These are phyloP conservation scores for Hirschioporus abietinus DNA, from an alignment of 768 basidiomycete genomes.

Conservation along the genomic window DNA sequence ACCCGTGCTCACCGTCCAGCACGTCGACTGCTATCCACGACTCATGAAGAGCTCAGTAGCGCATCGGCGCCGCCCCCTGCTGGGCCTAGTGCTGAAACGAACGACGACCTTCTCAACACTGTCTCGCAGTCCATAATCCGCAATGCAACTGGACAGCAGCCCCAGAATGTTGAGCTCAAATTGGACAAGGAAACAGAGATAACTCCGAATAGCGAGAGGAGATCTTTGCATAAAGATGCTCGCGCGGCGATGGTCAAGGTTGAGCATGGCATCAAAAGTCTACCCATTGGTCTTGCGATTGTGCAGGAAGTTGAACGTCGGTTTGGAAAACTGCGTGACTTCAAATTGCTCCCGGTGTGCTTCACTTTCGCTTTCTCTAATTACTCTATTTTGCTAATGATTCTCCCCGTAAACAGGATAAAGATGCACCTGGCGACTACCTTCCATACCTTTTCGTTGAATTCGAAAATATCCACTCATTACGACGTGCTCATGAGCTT, in stretches of 20 bases:
- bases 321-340: not conserved
- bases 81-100: too few species aligned
- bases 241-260: not conserved
- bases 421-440: not conserved
- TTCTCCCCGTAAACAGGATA: not conserved
- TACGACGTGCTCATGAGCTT: not conserved
- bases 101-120: not conserved
- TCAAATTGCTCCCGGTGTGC: not conserved
- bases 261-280: not conserved
- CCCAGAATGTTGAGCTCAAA: too few species aligned
- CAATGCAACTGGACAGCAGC: too few species aligned
- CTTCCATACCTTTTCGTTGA: not conserved
- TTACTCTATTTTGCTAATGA: not conserved
- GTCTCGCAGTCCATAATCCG: too few species aligned
- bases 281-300: not conserved
- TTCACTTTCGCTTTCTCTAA: not conserved
- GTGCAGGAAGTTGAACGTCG: not conserved
- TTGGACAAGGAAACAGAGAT: too few species aligned
- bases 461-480: not conserved
- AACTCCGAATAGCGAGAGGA: not conserved
- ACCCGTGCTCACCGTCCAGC: not conserved
- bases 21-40: not conserved
- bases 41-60: not conserved
- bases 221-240: not conserved
- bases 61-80: too few species aligned